Percentiles rank a stretch among this genome's conserved stretches.
phyloP scores from a whole-genome alignment of 192 early-diverging fungal species.

The Glomus cerebriforme region DNA sequence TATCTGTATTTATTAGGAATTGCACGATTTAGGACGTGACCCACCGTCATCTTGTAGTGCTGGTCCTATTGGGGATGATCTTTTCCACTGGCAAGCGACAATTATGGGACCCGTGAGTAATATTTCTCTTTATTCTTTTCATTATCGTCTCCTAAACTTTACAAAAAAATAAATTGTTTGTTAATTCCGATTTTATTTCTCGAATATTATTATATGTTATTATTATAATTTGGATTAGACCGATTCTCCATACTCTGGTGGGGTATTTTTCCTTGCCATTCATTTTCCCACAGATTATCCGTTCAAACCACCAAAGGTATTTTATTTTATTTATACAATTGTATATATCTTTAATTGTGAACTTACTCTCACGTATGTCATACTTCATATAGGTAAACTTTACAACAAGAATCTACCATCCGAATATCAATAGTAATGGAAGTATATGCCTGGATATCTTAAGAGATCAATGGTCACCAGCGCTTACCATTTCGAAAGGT shows the following conservation, averaged over 20 bases:
- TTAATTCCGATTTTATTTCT: too few relatives aligned
- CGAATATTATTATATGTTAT: background rate
- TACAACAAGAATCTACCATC: constrained; percentile 97
- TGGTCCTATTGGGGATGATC: constrained; percentile 89
- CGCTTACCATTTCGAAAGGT: constrained; percentile 97
- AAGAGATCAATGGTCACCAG: constrained; percentile 98
- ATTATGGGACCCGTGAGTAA: constrained; percentile 92
- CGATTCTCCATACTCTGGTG: constrained; percentile 90
- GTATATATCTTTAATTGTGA: background rate
- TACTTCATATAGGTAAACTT: constrained; percentile 73
- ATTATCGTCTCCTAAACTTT: too few relatives aligned
- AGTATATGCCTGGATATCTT: constrained; percentile 98
- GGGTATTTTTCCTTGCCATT: constrained; percentile 97
- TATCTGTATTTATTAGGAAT: constrained; percentile 65
- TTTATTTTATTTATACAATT: background rate
- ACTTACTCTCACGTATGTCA: background rate
- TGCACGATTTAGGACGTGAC: constrained; percentile 94
- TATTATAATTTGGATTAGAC: constrained; percentile 51
- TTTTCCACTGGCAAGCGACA: constrained; percentile 97
- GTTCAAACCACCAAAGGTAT: constrained; percentile 97
- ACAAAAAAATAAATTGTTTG: too few relatives aligned
- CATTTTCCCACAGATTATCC: constrained; percentile 98
- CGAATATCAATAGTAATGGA: constrained; percentile 98
- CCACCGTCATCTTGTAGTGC: constrained; percentile 98
- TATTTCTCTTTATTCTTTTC: constrained; percentile 10